phyloP scores from a whole-genome alignment of 306 rosid species.

The Citrullus mucosospermus region DNA sequence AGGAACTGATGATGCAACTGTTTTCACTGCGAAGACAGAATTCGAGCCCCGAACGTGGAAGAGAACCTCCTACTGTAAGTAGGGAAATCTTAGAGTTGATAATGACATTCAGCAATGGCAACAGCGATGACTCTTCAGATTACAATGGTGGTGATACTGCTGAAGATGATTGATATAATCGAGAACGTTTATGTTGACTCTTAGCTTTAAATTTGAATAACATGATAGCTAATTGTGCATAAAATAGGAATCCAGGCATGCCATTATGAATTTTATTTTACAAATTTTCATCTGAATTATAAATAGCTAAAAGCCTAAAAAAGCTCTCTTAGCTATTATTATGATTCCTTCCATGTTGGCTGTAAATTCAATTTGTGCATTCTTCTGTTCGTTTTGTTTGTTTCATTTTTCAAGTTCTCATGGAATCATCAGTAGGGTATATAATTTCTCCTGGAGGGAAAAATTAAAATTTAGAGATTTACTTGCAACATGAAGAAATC shows the following conservation, averaged over 20 bases:
- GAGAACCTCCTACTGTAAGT: slow-evolving; percentile 26
- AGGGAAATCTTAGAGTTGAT: slow-evolving; percentile 45
- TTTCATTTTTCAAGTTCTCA: not conserved
- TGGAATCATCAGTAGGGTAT: not conserved
- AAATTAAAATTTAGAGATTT: not conserved
- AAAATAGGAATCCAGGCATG: not conserved
- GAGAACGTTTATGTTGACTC: slow-evolving; percentile 9
- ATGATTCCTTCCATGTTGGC: not conserved
- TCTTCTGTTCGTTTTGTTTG: not conserved
- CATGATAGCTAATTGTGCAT: slow-evolving; percentile 34
- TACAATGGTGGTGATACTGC: slow-evolving; percentile 30
- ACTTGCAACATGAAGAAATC: not conserved
- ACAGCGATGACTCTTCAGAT: slow-evolving; percentile 34
- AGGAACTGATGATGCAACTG: slow-evolving; percentile 60
- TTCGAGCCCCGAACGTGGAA: slow-evolving; percentile 25
- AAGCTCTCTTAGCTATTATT: not conserved
- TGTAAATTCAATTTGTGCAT: not conserved
- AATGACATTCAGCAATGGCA: slow-evolving; percentile 35
- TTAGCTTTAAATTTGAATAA: slow-evolving; percentile 3
- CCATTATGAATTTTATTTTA: not conserved
- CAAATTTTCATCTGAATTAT: not conserved
- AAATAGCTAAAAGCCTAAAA: not conserved
- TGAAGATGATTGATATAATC: slow-evolving; percentile 41
- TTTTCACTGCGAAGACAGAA: slow-evolving; percentile 46
- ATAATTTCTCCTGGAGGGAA: not conserved